Conservation (phyloP, 179 eudicot genomes). For the Spinacia oleracea region DNA sequence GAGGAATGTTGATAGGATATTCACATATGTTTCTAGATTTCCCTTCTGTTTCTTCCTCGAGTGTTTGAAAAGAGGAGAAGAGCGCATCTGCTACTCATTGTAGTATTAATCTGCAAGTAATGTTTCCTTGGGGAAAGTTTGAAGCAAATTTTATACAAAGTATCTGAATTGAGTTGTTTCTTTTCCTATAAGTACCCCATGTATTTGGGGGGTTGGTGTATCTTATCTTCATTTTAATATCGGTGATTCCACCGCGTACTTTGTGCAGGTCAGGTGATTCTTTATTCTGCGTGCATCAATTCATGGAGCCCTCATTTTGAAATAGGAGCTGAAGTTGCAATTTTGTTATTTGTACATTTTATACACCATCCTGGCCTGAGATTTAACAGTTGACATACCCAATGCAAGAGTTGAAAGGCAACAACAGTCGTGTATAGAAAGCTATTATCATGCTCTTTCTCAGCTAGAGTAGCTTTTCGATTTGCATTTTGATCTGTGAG, state of each 20-base stretch:
- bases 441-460: not conserved
- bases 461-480: not conserved
- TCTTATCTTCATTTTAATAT: not conserved
- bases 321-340: constrained; percentile 11
- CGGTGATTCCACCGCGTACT: not conserved
- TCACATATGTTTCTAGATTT: not conserved
- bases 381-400: not conserved
- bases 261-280: constrained; percentile 26
- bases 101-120: too few relatives aligned
- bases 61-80: not conserved
- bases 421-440: not conserved
- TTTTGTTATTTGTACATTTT: constrained; percentile 16
- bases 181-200: too few relatives aligned
- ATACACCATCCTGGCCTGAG: not conserved
- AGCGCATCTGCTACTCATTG: not conserved
- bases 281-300: not conserved
- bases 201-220: not conserved
- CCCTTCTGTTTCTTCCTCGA: not conserved
- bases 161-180: not conserved
- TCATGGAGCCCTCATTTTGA: not conserved
- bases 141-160: not conserved
- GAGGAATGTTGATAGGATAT: not conserved
- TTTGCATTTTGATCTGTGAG: not conserved
- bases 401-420: constrained; percentile 13
- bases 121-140: not conserved